Evolutionary conservation across 2,329 filamentous ascomycete species (phyloP).

Genomic region (Teratosphaeria destructans): DNA sequence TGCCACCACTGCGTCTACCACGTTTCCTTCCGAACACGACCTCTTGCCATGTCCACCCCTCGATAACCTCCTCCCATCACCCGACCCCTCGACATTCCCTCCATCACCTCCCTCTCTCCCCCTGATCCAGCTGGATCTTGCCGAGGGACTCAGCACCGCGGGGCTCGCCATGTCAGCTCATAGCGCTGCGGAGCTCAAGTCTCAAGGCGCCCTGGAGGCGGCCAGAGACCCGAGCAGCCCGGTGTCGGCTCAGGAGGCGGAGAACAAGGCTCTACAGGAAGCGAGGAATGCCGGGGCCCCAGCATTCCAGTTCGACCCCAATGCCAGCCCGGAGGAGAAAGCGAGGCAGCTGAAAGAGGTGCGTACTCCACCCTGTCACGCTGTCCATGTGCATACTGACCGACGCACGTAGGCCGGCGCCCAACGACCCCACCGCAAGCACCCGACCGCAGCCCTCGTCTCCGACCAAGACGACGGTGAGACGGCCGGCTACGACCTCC

Average conservation of each 20-base stretch:
- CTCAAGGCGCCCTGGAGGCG: constrained; percentile 69
- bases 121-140: not conserved
- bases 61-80: not conserved
- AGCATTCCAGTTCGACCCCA: constrained; percentile 77
- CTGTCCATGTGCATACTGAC: not conserved
- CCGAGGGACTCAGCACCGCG: not conserved
- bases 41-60: not conserved
- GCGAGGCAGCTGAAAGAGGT: constrained; percentile 67
- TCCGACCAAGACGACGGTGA: constrained; percentile 70
- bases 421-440: constrained; percentile 33
- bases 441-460: constrained; percentile 58
- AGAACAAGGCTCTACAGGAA: constrained; percentile 65
- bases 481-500: constrained; percentile 64
- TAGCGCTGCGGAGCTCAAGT: constrained; percentile 56
- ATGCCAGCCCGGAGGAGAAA: constrained; percentile 77
- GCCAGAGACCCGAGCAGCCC: constrained; percentile 59
- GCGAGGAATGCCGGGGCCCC: constrained; percentile 67
- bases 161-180: constrained; percentile 20
- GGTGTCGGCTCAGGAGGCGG: constrained; percentile 59
- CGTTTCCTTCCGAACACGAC: not conserved
- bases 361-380: not conserved
- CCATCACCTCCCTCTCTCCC: not conserved
- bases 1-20: not conserved
- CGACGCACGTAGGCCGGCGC: not conserved
- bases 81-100: not conserved